A percentile compares a stretch with the other conserved stretches of the same genome.
Evolutionary conservation across 352 stramenopile genomes (phyloP).

Genomic region (Phytophthora kernoviae): DNA sequence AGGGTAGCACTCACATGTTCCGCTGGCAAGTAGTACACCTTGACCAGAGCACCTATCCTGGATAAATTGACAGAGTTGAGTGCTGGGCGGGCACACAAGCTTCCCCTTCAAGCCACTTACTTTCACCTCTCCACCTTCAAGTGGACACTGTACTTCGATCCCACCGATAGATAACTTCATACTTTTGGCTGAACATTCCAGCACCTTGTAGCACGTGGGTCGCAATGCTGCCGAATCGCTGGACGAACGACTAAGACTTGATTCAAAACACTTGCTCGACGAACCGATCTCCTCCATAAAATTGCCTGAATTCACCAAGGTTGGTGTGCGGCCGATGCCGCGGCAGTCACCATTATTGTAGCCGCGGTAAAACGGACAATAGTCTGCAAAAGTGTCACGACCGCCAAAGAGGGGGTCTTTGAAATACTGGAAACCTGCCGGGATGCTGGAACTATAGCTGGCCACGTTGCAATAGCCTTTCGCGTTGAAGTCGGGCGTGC

Average conservation of each 20-base stretch:
- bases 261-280: constrained; percentile 75
- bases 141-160: constrained; percentile 59
- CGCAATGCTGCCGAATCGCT: constrained; percentile 37
- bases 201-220: constrained; percentile 63
- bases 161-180: constrained; percentile 56
- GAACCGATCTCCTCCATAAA: constrained; percentile 59
- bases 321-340: constrained; percentile 50
- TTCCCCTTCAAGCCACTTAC: constrained; percentile 57
- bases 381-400: constrained; percentile 71
- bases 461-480: constrained; percentile 84
- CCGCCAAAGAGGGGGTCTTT: constrained; percentile 58
- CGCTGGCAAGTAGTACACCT: constrained; percentile 55
- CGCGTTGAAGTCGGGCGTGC: constrained; percentile 67
- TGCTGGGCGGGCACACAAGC: constrained; percentile 53
- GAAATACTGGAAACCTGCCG: constrained; percentile 85
- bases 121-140: constrained; percentile 57
- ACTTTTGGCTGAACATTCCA: constrained; percentile 46
- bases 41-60: constrained; percentile 72
- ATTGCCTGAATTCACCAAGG: constrained; percentile 42
- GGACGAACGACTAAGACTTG: constrained; percentile 57
- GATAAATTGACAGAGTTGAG: constrained; percentile 63
- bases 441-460: constrained; percentile 68
- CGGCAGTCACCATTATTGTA: constrained; percentile 84
- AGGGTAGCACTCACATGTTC: constrained; percentile 60
- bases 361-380: constrained; percentile 78